These are phyloP conservation scores for Euphorbia celastroides DNA, from an alignment of 441 rosid species.

Conservation along the genomic window DNA sequence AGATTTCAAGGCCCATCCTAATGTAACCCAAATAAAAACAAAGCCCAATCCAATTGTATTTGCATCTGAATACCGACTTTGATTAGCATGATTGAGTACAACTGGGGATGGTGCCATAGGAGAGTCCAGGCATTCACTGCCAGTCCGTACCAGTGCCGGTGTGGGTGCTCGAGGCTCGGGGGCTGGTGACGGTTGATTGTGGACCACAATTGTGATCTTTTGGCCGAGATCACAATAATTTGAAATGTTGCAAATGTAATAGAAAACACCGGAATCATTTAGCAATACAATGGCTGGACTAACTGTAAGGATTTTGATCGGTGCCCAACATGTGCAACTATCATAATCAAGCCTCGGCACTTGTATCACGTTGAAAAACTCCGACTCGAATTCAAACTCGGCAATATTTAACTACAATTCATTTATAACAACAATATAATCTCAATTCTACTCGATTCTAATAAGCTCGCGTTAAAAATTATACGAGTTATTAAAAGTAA, in stretches of 20 bases:
- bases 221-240: constrained; percentile 37
- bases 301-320: constrained; percentile 19
- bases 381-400: constrained; percentile 32
- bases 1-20: neutral
- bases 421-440: neutral
- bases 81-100: neutral
- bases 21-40: neutral
- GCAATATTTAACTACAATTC: neutral
- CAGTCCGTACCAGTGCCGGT: neutral
- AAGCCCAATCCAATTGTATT: neutral
- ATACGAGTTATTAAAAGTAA: too few species aligned
- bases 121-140: neutral
- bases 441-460: neutral
- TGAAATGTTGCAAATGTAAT: constrained; percentile 42
- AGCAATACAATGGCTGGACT: constrained; percentile 28
- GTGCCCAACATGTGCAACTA: constrained; percentile 23
- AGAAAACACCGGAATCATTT: constrained; percentile 24
- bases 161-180: constrained; percentile 14
- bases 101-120: neutral
- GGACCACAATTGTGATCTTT: constrained; percentile 24
- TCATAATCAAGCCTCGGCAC: constrained; percentile 32
- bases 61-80: neutral
- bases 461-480: too few species aligned
- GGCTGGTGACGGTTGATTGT: constrained; percentile 8
- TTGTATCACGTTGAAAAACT: constrained; percentile 31